Evolutionary conservation across 1,284 basidiomycete species (phyloP), one percentile per base, ranked within the genome.

Genomic region (Malassezia arunalokei): DNA sequence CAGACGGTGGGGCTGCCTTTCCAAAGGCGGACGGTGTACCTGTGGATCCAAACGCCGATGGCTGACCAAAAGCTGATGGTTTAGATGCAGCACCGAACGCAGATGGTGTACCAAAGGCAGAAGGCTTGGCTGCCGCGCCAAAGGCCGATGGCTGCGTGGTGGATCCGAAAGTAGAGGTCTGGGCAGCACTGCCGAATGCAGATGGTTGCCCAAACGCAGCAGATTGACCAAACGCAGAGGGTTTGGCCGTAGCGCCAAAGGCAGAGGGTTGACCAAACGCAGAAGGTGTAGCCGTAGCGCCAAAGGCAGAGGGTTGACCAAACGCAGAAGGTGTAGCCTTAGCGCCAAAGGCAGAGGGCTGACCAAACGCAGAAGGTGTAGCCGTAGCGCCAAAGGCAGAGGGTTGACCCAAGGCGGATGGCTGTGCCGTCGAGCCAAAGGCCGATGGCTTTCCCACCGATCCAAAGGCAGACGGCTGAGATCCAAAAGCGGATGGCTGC

Each of bases 211-310:
- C 35, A 38, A 46, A 46, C 9, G 44, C 44, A 7, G 29, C 8
- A 28, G 11, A 37, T 38, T 15, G 40, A 49, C 32, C 32, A 7
- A 54, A 54, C 5, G 51, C 40, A 9, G n/a, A 20, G 11, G 51
- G 40, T 3, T 29, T 2, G 1, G 41, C 37, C 6, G 42, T n/a
- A n/a, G n/a, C n/a, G 31, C 51, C 51, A 47, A 52, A 52, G 3
- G 51, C 51, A 8, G 43, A 24, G 12, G 42, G 15, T 15, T 42
- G 17, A 3, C 51, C 51, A 49, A 54, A 54, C 7, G 47, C 45
- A 6, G 31, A 42, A 5, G 11, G 3, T 7, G 1, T 3, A 24
- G n/a, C n/a, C n/a, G n/a, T 30, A 28, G 43, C 32, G 8, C 46
- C 51, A 28, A 53, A 53, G 2, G 46, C 51, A 38, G 24, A 9